Evolutionary conservation across 805 yeast genomes (phyloP).

Genomic region (Clavispora phyllophila): DNA sequence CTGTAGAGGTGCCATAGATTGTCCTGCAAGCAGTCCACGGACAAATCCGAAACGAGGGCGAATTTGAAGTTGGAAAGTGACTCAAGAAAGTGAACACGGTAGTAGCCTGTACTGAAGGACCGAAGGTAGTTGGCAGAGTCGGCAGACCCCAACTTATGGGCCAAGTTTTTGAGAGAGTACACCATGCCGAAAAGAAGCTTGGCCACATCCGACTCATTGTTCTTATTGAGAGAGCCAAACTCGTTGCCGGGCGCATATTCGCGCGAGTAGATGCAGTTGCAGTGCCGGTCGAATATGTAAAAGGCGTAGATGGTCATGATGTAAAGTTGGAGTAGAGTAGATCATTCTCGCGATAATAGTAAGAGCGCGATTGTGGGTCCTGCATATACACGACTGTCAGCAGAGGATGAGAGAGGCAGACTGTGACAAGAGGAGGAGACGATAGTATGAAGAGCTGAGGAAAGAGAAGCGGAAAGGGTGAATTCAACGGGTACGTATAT

Average conservation of each 20-base stretch:
- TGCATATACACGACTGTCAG: no score
- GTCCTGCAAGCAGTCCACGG: conserved; percentile 48
- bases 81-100: conserved; percentile 75
- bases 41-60: conserved; percentile 65
- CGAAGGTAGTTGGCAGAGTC: conserved; percentile 36
- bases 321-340: background rate
- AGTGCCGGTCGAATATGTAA: conserved; percentile 89
- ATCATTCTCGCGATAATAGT: no score
- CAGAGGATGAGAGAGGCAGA: no score
- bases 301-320: conserved; percentile 77
- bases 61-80: conserved; percentile 76
- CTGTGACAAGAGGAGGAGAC: no score
- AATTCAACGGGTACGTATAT: no score
- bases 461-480: no score
- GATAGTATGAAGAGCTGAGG: no score
- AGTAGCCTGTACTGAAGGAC: conserved; percentile 67
- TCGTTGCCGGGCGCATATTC: conserved; percentile 31
- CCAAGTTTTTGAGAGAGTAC: conserved; percentile 71
- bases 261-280: conserved; percentile 76
- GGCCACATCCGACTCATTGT: conserved; percentile 63
- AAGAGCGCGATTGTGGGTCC: no score
- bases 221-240: conserved; percentile 38
- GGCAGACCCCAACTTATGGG: conserved; percentile 45
- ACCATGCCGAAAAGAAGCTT: conserved; percentile 83
- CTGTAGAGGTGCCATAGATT: conserved; percentile 57